These are phyloP conservation scores for Claviceps pazoutovae DNA, from an alignment of 2,329 filamentous ascomycete genomes.

Conservation along the genomic window DNA sequence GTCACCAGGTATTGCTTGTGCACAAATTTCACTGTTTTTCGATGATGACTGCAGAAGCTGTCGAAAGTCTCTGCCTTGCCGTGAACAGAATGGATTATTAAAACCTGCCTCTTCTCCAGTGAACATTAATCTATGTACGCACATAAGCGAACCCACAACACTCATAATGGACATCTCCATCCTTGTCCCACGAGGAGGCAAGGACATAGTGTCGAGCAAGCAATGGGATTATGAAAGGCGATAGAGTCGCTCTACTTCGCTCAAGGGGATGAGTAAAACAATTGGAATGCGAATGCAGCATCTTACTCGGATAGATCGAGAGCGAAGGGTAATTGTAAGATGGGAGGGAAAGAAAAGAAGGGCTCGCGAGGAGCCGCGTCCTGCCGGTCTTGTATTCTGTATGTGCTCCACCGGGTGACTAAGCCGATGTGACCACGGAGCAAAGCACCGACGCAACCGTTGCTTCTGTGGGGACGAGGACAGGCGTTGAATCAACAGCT, in stretches of 20 bases:
- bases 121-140: conserved; percentile 31
- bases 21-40: neutral
- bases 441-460: neutral
- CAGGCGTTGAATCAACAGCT: no score
- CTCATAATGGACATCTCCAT: conserved; percentile 18
- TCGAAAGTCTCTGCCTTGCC: neutral
- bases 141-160: conserved; percentile 48
- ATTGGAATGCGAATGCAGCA: conserved; percentile 14
- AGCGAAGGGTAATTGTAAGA: conserved; percentile 34
- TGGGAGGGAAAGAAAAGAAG: conserved; percentile 23
- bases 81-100: no score
- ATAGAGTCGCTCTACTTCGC: conserved; percentile 37
- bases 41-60: neutral
- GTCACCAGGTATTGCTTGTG: conserved; percentile 3
- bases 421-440: neutral
- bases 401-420: conserved; percentile 1
- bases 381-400: neutral
- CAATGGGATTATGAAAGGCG: conserved; percentile 48
- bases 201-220: conserved; percentile 22
- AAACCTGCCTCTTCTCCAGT: no score
- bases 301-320: conserved; percentile 21
- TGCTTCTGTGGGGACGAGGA: no score
- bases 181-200: conserved; percentile 8
- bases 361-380: neutral
- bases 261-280: conserved; percentile 28